Evolutionary conservation across 2,329 filamentous ascomycete species (phyloP).

Genomic region (Dendryphion nanum): DNA sequence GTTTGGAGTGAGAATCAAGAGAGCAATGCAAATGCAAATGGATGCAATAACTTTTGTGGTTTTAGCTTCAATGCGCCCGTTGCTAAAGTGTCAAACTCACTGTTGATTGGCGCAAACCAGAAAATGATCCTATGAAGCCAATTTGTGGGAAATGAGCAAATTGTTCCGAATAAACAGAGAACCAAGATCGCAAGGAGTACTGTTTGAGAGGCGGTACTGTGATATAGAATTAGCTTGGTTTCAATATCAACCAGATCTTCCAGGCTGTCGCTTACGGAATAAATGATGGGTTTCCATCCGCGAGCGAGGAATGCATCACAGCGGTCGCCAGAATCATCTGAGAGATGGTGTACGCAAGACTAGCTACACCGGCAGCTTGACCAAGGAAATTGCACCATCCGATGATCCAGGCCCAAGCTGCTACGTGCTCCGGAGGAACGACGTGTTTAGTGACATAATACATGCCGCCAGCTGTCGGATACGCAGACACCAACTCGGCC

Average conservation of each 20-base stretch:
- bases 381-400: conserved; percentile 68
- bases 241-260: no score
- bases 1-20: conserved; percentile 58
- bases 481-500: conserved; percentile 65
- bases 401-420: conserved; percentile 64
- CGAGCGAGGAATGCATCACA: conserved; percentile 59
- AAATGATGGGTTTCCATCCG: conserved; percentile 53
- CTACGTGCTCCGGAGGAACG: conserved; percentile 59
- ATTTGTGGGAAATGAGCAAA: conserved; percentile 63
- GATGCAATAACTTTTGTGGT: conserved; percentile 53
- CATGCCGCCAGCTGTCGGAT: conserved; percentile 67
- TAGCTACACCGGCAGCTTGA: conserved; percentile 62
- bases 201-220: conserved; percentile 57
- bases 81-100: conserved; percentile 38
- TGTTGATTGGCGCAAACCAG: conserved; percentile 67
- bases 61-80: no score
- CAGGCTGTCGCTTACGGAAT: conserved; percentile 57
- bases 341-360: conserved; percentile 61
- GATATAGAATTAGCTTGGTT: conserved; percentile 7
- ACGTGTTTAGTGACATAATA: conserved; percentile 68
- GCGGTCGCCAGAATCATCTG: conserved; percentile 63
- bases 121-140: conserved; percentile 59
- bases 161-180: conserved; percentile 55
- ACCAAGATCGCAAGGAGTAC: conserved; percentile 58
- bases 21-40: conserved; percentile 58